A percentile compares a stretch with the other conserved stretches of the same genome.
phyloP scores from a whole-genome alignment of 208 protist species.

The Wallacemonas sp. region DNA sequence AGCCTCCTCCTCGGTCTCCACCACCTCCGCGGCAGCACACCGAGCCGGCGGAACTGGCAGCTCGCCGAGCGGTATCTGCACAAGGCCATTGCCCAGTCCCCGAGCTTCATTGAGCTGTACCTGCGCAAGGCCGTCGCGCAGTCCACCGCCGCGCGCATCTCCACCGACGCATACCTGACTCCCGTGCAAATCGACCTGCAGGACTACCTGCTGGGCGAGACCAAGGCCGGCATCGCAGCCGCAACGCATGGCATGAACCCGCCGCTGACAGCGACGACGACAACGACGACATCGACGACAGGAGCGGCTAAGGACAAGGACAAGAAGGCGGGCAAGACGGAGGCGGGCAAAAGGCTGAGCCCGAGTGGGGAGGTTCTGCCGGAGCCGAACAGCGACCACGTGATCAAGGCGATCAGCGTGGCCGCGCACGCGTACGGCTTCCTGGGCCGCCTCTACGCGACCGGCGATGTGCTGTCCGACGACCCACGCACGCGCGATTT shows the following conservation, averaged over 20 bases:
- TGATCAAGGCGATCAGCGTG: slow-evolving; percentile 43
- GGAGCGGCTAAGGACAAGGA: neutral
- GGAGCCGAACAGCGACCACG: slow-evolving; percentile 21
- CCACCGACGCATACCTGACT: neutral
- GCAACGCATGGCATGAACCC: neutral
- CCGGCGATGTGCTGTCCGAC: slow-evolving; percentile 43
- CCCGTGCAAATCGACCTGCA: neutral
- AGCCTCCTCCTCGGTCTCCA: neutral
- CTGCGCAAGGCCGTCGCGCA: neutral
- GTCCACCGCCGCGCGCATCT: neutral
- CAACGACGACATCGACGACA: neutral
- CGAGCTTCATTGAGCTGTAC: slow-evolving; percentile 10
- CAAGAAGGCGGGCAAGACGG: neutral
- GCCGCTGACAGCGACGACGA: neutral
- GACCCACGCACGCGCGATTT: slow-evolving; percentile 50
- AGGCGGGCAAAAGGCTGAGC: neutral
- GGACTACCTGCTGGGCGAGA: neutral
- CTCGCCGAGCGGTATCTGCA: slow-evolving; percentile 6
- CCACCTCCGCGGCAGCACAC: neutral
- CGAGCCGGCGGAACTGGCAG: slow-evolving; percentile 1
- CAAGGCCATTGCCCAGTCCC: neutral
- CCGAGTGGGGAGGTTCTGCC: neutral
- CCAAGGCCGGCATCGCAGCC: neutral
- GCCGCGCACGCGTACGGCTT: slow-evolving; percentile 44
- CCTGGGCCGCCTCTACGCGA: slow-evolving; percentile 74